These are phyloP conservation scores for Boletus rex-veris DNA, from an alignment of 768 basidiomycete species.

Conservation along the genomic window DNA sequence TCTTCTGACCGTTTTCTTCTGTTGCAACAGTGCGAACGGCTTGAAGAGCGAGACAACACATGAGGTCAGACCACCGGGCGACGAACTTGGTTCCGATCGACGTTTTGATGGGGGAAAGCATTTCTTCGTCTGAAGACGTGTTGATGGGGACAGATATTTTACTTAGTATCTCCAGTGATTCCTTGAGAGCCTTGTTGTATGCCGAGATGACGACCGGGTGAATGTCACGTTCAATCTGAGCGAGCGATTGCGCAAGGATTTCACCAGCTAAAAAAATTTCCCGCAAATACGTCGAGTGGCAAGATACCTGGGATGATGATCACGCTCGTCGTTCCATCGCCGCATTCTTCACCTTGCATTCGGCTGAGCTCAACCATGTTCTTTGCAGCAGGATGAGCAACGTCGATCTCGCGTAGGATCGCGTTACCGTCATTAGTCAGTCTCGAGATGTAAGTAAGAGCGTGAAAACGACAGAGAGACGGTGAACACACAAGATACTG, in stretches of 20 bases:
- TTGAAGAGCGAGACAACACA: slow-evolving; percentile 92
- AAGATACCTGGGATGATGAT: slow-evolving; percentile 82
- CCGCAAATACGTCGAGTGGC: neutral
- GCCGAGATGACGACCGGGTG: slow-evolving; percentile 99
- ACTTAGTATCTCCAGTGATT: slow-evolving; percentile 85
- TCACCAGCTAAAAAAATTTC: slow-evolving; percentile 66
- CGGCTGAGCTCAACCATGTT: slow-evolving; percentile 99
- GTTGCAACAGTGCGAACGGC: slow-evolving; percentile 87
- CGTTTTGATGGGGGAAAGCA: slow-evolving; percentile 96
- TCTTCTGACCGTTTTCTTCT: slow-evolving; percentile 72
- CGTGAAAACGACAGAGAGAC: neutral
- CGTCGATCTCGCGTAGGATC: slow-evolving; percentile 96
- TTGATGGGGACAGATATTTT: slow-evolving; percentile 89
- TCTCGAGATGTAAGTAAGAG: slow-evolving; percentile 38
- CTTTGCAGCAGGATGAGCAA: slow-evolving; percentile 98
- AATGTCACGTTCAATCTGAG: slow-evolving; percentile 93
- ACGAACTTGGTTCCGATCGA: slow-evolving; percentile 99
- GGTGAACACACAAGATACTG: slow-evolving; percentile 76
- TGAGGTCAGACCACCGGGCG: slow-evolving; percentile 92
- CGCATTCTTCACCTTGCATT: slow-evolving; percentile 98
- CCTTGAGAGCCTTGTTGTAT: slow-evolving; percentile 93
- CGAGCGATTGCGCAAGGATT: slow-evolving; percentile 91
- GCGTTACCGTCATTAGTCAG: slow-evolving; percentile 99
- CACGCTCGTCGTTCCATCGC: slow-evolving; percentile 97
- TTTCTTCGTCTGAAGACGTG: slow-evolving; percentile 77